Percentiles rank a stretch among this genome's conserved stretches.
phyloP scores from a whole-genome alignment of 2,329 filamentous ascomycete species.

The Stachybotrys chlorohalonatus region DNA sequence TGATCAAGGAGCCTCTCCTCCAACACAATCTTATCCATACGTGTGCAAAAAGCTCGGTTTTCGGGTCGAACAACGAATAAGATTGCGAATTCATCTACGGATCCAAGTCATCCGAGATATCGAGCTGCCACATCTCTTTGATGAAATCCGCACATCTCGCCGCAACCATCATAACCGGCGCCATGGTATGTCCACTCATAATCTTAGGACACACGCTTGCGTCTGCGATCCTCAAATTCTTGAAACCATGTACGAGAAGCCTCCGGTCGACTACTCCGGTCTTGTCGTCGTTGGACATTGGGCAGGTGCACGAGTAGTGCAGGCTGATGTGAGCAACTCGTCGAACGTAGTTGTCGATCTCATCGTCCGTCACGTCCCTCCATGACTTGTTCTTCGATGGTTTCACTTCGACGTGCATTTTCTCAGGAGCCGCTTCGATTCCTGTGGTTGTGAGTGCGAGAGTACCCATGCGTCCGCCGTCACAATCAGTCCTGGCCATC shows the following conservation, averaged over 20 bases:
- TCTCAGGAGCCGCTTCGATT: neutral
- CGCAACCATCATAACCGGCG: neutral
- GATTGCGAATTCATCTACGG: neutral
- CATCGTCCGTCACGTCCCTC: neutral
- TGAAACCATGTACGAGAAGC: neutral
- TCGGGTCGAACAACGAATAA: too few species aligned
- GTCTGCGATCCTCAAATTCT: neutral
- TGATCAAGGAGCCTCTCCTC: too few species aligned
- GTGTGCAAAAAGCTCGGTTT: too few species aligned
- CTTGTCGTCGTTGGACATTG: neutral
- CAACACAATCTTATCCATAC: too few species aligned
- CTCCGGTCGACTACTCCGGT: neutral
- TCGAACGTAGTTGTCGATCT: neutral
- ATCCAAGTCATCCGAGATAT: neutral
- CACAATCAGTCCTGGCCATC: neutral
- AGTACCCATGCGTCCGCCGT: neutral
- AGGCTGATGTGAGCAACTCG: neutral
- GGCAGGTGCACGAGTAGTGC: neutral
- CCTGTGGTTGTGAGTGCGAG: neutral
- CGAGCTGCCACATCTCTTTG: neutral
- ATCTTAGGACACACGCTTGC: neutral
- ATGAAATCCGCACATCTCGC: neutral
- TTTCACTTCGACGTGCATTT: neutral
- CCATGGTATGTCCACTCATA: neutral
- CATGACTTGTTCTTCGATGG: neutral